Base-by-base conservation (phyloP, 768 basidiomycete species). In the Dendrothele bispora region DNA sequence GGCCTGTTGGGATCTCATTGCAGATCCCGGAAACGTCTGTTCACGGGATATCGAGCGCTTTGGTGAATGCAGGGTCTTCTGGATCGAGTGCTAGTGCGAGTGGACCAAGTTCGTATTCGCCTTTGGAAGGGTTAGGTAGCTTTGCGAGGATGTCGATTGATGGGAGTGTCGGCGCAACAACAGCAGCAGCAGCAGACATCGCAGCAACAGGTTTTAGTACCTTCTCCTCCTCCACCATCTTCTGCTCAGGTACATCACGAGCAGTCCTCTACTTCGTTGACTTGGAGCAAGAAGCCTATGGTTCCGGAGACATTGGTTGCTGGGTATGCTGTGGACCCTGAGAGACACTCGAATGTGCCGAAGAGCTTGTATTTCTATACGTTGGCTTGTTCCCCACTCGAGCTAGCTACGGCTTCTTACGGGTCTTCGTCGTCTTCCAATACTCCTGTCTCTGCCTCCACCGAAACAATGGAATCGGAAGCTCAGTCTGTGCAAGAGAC, bases 361-460 rank as follows among this genome's bases (percentile, higher is more conserved):
- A 58, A 86, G 84, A 75, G 80, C 58, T 66, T 88, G 50, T 91
- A 88, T 66, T 91, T 88, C 61, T 91, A 90, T 67, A 77, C 85
- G 3, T 74, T 91, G 35, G 81, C 87, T 12, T 80, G 84, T 46
- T 91, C 88, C 2, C 87, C 88, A 4, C 69, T 78, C 28, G 62
- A 64, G 41, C 27, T 25, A 1, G 20, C 42, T n/a, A n/a, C n/a
- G n/a, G n/a, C n/a, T n/a, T n/a, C n/a, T n/a, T n/a, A n/a, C n/a
- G n/a, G n/a, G n/a, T n/a, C n/a, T n/a, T n/a, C n/a, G n/a, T n/a
- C n/a, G n/a, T n/a, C n/a, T n/a, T n/a, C n/a, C n/a, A n/a, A n/a
- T n/a, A n/a, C n/a, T n/a, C n/a, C n/a, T n/a, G n/a, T n/a, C n/a
- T n/a, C n/a, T n/a, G n/a, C n/a, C n/a, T n/a, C n/a, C n/a, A n/a